Evolutionary conservation across 2,329 filamentous ascomycete genomes (phyloP).

Genomic region (Alternaria tenuissima): DNA sequence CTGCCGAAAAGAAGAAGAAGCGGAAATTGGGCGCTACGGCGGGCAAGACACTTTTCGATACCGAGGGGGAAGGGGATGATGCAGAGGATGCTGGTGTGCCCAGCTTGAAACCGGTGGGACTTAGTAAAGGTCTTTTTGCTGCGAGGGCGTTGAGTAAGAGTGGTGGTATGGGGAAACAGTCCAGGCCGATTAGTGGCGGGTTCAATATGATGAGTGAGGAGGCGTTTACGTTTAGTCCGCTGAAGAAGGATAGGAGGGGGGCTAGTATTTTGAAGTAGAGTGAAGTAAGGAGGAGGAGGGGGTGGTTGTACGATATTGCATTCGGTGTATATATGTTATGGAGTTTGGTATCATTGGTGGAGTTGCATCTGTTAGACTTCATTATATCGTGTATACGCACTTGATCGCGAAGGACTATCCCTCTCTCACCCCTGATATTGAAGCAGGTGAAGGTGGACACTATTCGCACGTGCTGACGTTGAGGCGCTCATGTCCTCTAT

Average conservation of each 20-base stretch:
- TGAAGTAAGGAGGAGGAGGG: neutral
- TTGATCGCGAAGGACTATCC: too few relatives aligned
- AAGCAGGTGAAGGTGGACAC: too few relatives aligned
- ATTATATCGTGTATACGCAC: too few relatives aligned
- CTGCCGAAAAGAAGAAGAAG: conserved; percentile 63
- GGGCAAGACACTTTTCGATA: conserved; percentile 72
- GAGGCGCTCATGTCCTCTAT: too few relatives aligned
- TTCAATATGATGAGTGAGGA: conserved; percentile 49
- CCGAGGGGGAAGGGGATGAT: conserved; percentile 36
- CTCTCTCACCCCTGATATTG: too few relatives aligned
- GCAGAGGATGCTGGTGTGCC: conserved; percentile 36
- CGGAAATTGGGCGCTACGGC: conserved; percentile 71
- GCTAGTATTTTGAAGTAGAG: conserved; percentile 28
- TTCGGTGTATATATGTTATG: neutral
- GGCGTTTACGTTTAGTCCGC: conserved; percentile 50
- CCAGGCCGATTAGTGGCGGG: conserved; percentile 43
- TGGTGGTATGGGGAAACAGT: conserved; percentile 38
- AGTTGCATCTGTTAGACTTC: neutral
- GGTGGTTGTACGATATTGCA: neutral
- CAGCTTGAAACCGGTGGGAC: conserved; percentile 41
- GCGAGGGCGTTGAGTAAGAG: conserved; percentile 49
- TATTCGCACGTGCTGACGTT: too few relatives aligned
- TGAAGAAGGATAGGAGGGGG: conserved; percentile 52
- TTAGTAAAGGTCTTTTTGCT: conserved; percentile 50
- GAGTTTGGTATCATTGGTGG: neutral